Evolutionary conservation across 371 early-diverging fungal genomes (phyloP), one percentile per base, ranked within the genome.

Genomic region (Mortierella sp.): DNA sequence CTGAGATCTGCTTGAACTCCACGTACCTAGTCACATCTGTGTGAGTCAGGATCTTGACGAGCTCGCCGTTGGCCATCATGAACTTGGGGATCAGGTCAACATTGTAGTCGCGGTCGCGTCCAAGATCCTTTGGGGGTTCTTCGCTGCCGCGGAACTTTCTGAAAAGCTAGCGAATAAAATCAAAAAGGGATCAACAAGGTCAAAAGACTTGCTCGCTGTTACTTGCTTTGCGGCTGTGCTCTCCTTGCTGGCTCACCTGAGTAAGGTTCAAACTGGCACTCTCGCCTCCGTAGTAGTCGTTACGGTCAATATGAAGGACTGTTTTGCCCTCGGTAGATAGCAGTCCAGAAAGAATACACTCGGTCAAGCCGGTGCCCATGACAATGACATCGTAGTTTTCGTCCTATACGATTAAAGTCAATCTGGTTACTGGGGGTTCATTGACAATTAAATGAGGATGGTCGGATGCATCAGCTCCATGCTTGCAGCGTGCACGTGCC

Each of bases 61-160:
- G 86, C 69, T 94, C 93, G 51, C 95, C 98, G 69, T 95, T 97
- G 50, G 98, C 99, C 95, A 99, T 97, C 88, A 99, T 94, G 82
- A 99, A 98, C 88, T 99, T 99, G 78, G 99, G 99, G 50, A 99
- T 96, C 76, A 99, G 83, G 80, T 99, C 99, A 39, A 99, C 92
- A 83, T 95, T 97, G 81, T 92, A 99, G 84, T 99, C 97, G 50
- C 96, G 92, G 80, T 96, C 96, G 44, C 89, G 86, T 28, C 97
- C 98, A 55, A 94, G 86, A 30, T 72, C 67, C 5, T 80, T 76
- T 11, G 94, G 89, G 26, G 92, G 87, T 39, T 82, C 80, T 47
- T 82, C 79, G 42, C 87, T 92, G 60, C 81, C 68, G 42, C 95
- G 90, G 88, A 93, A 97, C 81, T 94, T 95, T 67, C 85, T 79